phyloP scores from a whole-genome alignment of 2,329 filamentous ascomycete species.

The Fusarium bactridioides region DNA sequence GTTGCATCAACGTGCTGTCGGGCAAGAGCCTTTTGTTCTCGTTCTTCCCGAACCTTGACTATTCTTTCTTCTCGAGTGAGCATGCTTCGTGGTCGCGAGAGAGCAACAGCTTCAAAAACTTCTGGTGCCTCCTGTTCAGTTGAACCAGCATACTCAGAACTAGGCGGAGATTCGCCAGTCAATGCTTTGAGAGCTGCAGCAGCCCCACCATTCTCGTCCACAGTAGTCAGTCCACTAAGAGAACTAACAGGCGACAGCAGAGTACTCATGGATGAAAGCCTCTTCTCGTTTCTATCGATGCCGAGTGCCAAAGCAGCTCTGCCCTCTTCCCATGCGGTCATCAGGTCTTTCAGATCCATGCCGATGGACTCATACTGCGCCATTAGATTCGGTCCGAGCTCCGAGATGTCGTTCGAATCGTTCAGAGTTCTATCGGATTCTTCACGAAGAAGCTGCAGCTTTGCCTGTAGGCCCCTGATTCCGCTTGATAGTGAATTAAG shows the following conservation, averaged over 20 bases:
- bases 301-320: conserved; percentile 83
- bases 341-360: conserved; percentile 79
- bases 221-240: conserved; percentile 72
- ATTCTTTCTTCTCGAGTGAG: conserved; percentile 89
- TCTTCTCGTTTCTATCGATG: conserved; percentile 81
- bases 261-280: conserved; percentile 68
- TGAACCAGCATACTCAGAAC: conserved; percentile 59
- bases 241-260: conserved; percentile 67
- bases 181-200: conserved; percentile 76
- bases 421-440: conserved; percentile 85
- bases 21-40: conserved; percentile 74
- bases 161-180: conserved; percentile 72
- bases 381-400: conserved; percentile 81
- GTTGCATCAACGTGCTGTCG: conserved; percentile 82
- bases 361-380: conserved; percentile 95
- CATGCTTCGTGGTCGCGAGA: conserved; percentile 71
- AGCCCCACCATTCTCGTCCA: conserved; percentile 59
- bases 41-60: conserved; percentile 85
- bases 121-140: conserved; percentile 75
- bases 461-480: conserved; percentile 91
- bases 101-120: conserved; percentile 89
- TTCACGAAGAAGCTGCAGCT: conserved; percentile 89
- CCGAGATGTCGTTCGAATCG: conserved; percentile 73
- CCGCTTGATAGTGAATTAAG: conserved; percentile 88
- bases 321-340: conserved; percentile 87